Base-by-base conservation (phyloP, 2,329 filamentous ascomycete species). In the Fusarium keratoplasticum region DNA sequence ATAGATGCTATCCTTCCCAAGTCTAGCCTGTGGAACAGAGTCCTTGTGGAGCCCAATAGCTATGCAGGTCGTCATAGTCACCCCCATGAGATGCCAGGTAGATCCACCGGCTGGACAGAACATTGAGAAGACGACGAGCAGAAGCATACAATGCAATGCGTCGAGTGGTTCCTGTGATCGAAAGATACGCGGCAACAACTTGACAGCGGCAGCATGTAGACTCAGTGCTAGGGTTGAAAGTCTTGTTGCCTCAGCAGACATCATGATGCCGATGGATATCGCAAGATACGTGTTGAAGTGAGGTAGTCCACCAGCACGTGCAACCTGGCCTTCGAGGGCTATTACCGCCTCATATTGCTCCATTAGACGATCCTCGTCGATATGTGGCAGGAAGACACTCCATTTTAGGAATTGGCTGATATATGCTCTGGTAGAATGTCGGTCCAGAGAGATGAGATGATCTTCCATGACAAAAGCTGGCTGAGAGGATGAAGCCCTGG, bases 41-140 rank as follows among this genome's bases (percentile, higher is more conserved):
- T 40, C 35, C 1, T 72, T 72, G 4, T 72, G 69, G 0, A 72
- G 13, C 0, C 70, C 69, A 13, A 55, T 47, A 1, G 70, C 70
- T 35, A 72, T 59, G 1, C 65, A 72, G 1, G 69, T 72, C 0
- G 69, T 72, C 57, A 72, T 72, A 0, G 72, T 72, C 0, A 72
- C 69, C 0, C 70, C 70, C 61, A 70, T 52, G 0, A 72, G 52
- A 4, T 72, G 69, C 70, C 70, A 72, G 0, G 61, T 60, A 1
- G 61, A 72, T 8, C 70, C 70, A 22, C 70, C 70, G 0, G 42
- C 18, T 0, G 70, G 36, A n/a, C 20, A 63, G 4, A 72, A 66
- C 65, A 72, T 60, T 0, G 70, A 72, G 18, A 69, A 72, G 0
- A 38, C 36, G 0, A 59, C 69, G 8, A 72, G 13, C 0, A 72